These are phyloP conservation scores for Lathyrus aphaca DNA, from an alignment of 306 rosid genomes.

Conservation along the genomic window DNA sequence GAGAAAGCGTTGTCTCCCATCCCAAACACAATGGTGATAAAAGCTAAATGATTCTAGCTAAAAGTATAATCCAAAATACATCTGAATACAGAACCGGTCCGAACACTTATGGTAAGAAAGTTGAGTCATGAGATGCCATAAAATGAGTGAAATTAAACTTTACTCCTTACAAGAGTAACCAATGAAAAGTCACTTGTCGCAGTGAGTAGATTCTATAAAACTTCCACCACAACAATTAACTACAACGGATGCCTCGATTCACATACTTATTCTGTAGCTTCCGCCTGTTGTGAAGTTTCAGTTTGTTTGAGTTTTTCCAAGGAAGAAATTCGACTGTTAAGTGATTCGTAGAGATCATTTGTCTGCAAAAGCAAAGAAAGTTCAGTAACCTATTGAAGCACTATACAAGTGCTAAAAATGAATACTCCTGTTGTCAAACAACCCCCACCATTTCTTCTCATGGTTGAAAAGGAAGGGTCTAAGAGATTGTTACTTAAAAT, in stretches of 20 bases:
- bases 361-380: slow-evolving; percentile 55
- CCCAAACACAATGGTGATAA: slow-evolving; percentile 12
- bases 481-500: slow-evolving; percentile 17
- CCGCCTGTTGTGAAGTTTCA: slow-evolving; percentile 59
- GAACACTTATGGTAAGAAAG: slow-evolving; percentile 11
- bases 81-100: slow-evolving; percentile 31
- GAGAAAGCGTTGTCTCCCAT: slow-evolving; percentile 12
- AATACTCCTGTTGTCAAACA: neutral
- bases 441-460: slow-evolving; percentile 2
- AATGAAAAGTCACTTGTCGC: slow-evolving; percentile 38
- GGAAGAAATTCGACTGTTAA: slow-evolving; percentile 73
- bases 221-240: slow-evolving; percentile 35
- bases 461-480: slow-evolving; percentile 15
- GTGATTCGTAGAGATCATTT: slow-evolving; percentile 66
- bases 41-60: slow-evolving; percentile 21
- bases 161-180: slow-evolving; percentile 37
- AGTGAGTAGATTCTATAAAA: slow-evolving; percentile 27
- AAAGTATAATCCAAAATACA: slow-evolving; percentile 30
- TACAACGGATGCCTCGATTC: slow-evolving; percentile 21
- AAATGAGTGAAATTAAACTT: slow-evolving; percentile 39
- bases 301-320: slow-evolving; percentile 70
- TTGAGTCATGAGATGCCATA: slow-evolving; percentile 34
- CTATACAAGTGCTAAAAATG: neutral
- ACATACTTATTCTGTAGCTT: slow-evolving; percentile 55
- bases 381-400: slow-evolving; percentile 26